Base-by-base conservation (phyloP, 768 basidiomycete species). In the Coprinellus micaceus region DNA sequence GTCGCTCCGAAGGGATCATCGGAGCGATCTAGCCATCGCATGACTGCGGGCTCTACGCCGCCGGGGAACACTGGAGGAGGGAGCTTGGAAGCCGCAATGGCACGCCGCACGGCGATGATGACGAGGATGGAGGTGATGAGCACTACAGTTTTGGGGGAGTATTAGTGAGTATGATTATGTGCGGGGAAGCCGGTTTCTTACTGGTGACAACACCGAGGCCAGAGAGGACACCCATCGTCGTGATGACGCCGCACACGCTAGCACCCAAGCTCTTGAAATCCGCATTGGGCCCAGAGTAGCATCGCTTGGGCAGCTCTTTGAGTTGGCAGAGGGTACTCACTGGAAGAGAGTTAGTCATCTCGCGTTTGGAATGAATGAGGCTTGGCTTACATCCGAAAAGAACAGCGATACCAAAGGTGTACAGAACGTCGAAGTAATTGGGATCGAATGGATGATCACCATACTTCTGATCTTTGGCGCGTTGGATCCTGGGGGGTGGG, bases 21-120 rank as follows among this genome's bases (percentile, higher is more conserved):
- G 33, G 64, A 65, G 51, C 66, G 63, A 44, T 67, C 66, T n/a
- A 69, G 33, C 68, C 67, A 69, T 30, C 68, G 44, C 69, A 70
- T 70, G 7, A 67, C 66, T n/a, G 66, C 64, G 11, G 66, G 60
- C 28, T 70, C 60, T 4, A 66, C 60, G 15, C 64, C 65, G 4
- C 60, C 45, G 2, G 67, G 65, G 58, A 67, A 66, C 13, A 70
- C 64, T 2, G 69, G 69, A 15, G 69, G 69, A 3, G 69, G 69
- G 17, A 61, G 61, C 49, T 70, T 67, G 5, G 69, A 59, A 2
- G 66, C 41, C 44, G 64, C 63, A 11, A 64, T 63, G 12, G 66
- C 69, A 28, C 61, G 57, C 17, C 66, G 60, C 28, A 67, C 67
- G 39, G 66, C 63, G 1, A 66, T 33, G 47, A 63, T 62, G 28